Percentiles rank a stretch among this genome's conserved stretches.
phyloP scores from a whole-genome alignment of 2,329 filamentous ascomycete genomes.

The Claviceps pazoutovae region DNA sequence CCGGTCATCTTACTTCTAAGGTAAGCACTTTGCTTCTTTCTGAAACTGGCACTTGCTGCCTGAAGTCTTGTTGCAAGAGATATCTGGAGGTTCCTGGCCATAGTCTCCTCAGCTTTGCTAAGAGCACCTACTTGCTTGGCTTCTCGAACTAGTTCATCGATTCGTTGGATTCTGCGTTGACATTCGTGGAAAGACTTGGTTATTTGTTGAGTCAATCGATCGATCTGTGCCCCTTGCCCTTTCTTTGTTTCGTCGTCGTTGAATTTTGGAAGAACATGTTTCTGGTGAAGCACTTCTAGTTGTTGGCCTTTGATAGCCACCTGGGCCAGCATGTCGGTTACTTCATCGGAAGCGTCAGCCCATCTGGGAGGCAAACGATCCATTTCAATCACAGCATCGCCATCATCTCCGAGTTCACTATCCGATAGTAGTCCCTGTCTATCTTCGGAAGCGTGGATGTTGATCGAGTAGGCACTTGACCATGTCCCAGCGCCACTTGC shows the following conservation, averaged over 20 bases:
- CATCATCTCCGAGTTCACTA: constrained; percentile 67
- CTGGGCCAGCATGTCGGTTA: constrained; percentile 65
- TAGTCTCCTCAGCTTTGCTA: constrained; percentile 74
- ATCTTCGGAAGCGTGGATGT: constrained; percentile 32
- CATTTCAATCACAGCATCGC: constrained; percentile 96
- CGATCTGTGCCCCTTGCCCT: constrained; percentile 80
- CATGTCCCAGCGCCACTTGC: constrained; percentile 40
- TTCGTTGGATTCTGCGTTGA: constrained; percentile 73
- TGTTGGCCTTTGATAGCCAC: constrained; percentile 73
- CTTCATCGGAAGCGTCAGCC: constrained; percentile 90
- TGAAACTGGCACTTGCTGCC: constrained; percentile 79
- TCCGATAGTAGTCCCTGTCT: constrained; percentile 71
- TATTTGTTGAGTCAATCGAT: constrained; percentile 77
- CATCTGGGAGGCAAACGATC: constrained; percentile 87
- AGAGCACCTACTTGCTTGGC: constrained; percentile 58
- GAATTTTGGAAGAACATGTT: constrained; percentile 91
- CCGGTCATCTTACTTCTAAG: constrained; percentile 56
- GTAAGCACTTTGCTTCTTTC: constrained; percentile 96
- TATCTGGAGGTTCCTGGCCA: constrained; percentile 93
- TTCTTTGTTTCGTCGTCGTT: constrained; percentile 86
- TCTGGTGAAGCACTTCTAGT: constrained; percentile 87
- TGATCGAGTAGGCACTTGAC: constrained; percentile 42
- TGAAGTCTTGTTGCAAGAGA: constrained; percentile 79
- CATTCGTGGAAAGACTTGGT: constrained; percentile 82
- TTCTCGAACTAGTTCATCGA: constrained; percentile 78